phyloP scores from a whole-genome alignment of 257 asterid genomes.

The Plantago elongata region DNA sequence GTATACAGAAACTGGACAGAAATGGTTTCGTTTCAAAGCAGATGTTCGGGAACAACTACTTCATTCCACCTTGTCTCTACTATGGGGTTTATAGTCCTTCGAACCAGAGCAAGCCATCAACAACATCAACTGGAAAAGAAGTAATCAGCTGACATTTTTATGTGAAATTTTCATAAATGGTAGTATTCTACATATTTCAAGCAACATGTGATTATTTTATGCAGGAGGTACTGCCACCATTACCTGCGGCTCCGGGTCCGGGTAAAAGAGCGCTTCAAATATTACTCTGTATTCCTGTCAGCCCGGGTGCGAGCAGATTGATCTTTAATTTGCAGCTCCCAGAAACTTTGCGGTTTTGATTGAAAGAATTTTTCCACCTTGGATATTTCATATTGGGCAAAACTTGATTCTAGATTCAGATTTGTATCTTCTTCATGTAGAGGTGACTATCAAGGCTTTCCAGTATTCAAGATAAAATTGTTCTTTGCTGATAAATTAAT shows the following conservation, averaged over 20 bases:
- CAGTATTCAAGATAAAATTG: constrained; percentile 1
- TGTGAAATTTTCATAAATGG: not conserved
- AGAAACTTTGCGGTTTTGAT: constrained; percentile 73
- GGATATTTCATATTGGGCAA: constrained; percentile 73
- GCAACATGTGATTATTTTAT: constrained; percentile 12
- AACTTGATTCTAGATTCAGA: constrained; percentile 80
- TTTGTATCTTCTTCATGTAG: constrained; percentile 77
- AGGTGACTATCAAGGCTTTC: constrained; percentile 36
- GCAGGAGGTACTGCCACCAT: constrained; percentile 39
- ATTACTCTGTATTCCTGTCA: constrained; percentile 73
- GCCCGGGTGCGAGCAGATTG: constrained; percentile 84
- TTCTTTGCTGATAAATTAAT: not conserved
- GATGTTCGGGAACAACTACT: constrained; percentile 30
- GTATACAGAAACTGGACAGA: constrained; percentile 36
- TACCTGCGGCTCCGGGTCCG: constrained; percentile 16
- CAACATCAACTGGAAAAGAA: constrained; percentile 38
- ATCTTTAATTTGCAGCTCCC: constrained; percentile 56
- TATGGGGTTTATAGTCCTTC: constrained; percentile 38
- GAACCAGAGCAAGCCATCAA: constrained; percentile 25
- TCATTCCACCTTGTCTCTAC: constrained; percentile 64
- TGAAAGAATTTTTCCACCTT: constrained; percentile 54
- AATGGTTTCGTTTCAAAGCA: constrained; percentile 57
- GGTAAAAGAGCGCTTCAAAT: constrained; percentile 37
- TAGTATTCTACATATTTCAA: not conserved
- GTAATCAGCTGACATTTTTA: constrained; percentile 27